Percentiles rank a stretch among this genome's conserved stretches.
Evolutionary conservation across 306 rosid genomes (phyloP).

Genomic region (Cicer pinnatifidum): DNA sequence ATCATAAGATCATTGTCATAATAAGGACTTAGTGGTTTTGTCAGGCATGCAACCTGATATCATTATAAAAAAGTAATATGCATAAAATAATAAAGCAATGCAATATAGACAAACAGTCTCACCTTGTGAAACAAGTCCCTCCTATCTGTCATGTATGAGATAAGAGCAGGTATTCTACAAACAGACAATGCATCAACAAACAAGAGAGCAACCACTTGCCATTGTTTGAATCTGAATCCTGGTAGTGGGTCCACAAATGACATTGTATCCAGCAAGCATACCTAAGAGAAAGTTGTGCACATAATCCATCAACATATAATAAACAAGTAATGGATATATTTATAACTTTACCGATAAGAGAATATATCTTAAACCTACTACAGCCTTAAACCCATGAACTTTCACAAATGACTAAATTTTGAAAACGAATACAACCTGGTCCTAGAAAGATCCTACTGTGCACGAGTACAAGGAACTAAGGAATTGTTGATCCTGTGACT

Average conservation of each 20-base stretch:
- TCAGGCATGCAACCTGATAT: slow-evolving; percentile 3
- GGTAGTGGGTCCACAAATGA: slow-evolving; percentile 85
- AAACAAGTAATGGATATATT: slow-evolving; percentile 22
- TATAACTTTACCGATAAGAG: slow-evolving; percentile 22
- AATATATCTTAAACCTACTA: slow-evolving; percentile 24
- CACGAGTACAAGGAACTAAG: neutral
- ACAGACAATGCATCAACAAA: slow-evolving; percentile 84
- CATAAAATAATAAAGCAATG: slow-evolving; percentile 21
- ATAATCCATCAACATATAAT: slow-evolving; percentile 24
- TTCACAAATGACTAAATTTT: slow-evolving; percentile 4
- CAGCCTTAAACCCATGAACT: slow-evolving; percentile 25
- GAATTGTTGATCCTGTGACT: neutral
- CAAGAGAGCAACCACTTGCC: slow-evolving; percentile 84
- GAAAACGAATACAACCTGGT: neutral
- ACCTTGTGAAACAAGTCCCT: slow-evolving; percentile 74
- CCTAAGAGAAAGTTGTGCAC: slow-evolving; percentile 54
- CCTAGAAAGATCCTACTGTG: slow-evolving; percentile 5
- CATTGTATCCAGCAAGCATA: slow-evolving; percentile 78
- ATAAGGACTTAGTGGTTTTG: neutral
- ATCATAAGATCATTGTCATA: neutral
- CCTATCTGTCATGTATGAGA: slow-evolving; percentile 64
- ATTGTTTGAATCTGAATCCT: slow-evolving; percentile 81
- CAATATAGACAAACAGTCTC: slow-evolving; percentile 31
- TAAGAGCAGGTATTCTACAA: slow-evolving; percentile 71
- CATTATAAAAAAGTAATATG: neutral